Conservation (phyloP, 2,329 filamentous ascomycete genomes). For the Xylariaceae sp. region DNA sequence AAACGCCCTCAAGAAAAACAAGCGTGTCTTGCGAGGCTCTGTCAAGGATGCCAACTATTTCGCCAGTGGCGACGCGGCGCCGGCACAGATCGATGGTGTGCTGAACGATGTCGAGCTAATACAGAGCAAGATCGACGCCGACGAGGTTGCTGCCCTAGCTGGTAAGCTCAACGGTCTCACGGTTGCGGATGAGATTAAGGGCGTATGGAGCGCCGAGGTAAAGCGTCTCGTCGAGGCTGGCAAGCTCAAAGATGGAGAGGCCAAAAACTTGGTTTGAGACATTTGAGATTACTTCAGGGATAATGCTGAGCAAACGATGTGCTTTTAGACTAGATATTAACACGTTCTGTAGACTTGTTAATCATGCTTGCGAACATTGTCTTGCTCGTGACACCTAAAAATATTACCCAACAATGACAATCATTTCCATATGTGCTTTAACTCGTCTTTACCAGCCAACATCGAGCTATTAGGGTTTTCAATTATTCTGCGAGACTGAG, state of each 20-base stretch:
- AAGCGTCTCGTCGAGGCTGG: constrained; percentile 79
- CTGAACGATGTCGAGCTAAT: constrained; percentile 85
- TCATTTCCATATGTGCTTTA: too few relatives aligned
- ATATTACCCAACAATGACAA: too few relatives aligned
- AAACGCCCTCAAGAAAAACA: constrained; percentile 99
- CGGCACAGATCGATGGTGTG: constrained; percentile 79
- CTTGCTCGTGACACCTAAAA: too few relatives aligned
- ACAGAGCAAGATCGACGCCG: constrained; percentile 85
- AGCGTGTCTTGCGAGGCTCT: constrained; percentile 90
- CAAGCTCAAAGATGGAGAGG: constrained; percentile 84
- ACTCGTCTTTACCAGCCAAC: too few relatives aligned
- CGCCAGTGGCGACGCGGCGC: constrained; percentile 70
- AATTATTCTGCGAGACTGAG: too few relatives aligned
- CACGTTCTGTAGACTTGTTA: constrained; percentile 11
- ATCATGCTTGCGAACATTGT: too few relatives aligned
- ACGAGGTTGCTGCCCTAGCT: constrained; percentile 86
- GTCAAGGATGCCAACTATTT: constrained; percentile 99
- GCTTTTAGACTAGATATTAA: constrained; percentile 3
- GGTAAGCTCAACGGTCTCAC: constrained; percentile 80
- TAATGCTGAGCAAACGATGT: background rate
- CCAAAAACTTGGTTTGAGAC: constrained; percentile 56
- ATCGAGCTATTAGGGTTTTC: too few relatives aligned
- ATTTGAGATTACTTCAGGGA: background rate
- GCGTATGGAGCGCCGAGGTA: constrained; percentile 78
- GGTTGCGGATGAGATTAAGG: constrained; percentile 83